These are phyloP conservation scores for Apiotrichum gracile DNA, from an alignment of 1,284 basidiomycete species.

Conservation along the genomic window DNA sequence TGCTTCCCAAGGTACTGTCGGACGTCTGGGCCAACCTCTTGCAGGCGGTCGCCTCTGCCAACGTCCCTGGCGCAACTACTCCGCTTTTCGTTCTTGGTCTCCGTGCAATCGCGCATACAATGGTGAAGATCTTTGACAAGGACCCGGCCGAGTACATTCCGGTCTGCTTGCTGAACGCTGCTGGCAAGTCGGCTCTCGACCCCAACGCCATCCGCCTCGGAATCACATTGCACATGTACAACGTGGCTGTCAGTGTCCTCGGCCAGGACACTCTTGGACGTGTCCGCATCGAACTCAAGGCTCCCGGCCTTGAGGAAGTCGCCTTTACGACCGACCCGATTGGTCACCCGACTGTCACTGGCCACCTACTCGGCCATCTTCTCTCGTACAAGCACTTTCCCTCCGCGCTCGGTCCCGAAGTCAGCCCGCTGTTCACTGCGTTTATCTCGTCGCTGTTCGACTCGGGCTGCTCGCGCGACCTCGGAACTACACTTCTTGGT, in stretches of 20 bases:
- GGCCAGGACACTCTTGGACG: conserved; percentile 19
- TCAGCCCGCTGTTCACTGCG: conserved; percentile 10
- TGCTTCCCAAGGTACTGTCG: conserved; percentile 27
- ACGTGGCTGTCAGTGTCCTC: conserved; percentile 16
- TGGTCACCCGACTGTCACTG: conserved; percentile 19
- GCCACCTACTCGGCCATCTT: conserved; percentile 26
- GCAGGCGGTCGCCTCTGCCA: conserved; percentile 17
- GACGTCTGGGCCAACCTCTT: conserved; percentile 37
- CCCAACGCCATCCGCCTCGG: conserved; percentile 17
- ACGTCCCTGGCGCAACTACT: conserved; percentile 12
- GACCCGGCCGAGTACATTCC: conserved; percentile 34
- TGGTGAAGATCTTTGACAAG: conserved; percentile 26
- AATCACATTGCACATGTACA: conserved; percentile 23
- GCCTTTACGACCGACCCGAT: conserved; percentile 21
- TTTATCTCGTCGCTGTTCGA: conserved; percentile 21
- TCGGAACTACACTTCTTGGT: conserved; percentile 30
- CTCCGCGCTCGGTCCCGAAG: conserved; percentile 7
- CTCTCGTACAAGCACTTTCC: conserved; percentile 21
- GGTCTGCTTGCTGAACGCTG: conserved; percentile 18
- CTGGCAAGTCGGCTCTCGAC: conserved; percentile 15
- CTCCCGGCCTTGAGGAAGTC: background rate
- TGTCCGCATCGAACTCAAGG: background rate
- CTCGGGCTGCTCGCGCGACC: conserved; percentile 16
- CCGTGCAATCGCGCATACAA: conserved; percentile 16
- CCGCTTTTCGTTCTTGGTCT: conserved; percentile 23